Evolutionary conservation across 208 protist species (phyloP), one percentile per base, ranked within the genome.

Genomic region (Phytomonas sp.): DNA sequence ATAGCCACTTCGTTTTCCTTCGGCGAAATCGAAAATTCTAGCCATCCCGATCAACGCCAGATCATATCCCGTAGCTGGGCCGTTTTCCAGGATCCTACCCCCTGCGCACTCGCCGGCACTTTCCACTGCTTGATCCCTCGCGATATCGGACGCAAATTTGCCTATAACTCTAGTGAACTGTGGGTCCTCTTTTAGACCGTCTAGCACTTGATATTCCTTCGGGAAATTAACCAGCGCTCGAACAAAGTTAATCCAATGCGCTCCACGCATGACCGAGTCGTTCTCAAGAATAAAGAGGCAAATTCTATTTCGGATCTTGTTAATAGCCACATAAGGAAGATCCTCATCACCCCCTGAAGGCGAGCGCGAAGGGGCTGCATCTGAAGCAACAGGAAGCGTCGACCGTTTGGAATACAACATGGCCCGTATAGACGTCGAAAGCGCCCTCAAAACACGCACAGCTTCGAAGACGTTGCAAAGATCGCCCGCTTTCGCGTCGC

Each of bases 171-270:
- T 26, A 11, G 46, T 20, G 46, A 26, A 56, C 4, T 26, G 0
- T 17, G 46, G 46, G 23, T 56, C 17, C 46, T 56, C 2, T 20
- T 56, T 56, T 26, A 56, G 46, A 23, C 46, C 46, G 46, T 56
- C 46, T 23, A 56, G 26, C 26, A 56, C 46, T 56, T 56, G 46
- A 17, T 56, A 61, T 64, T 89, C 83, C 9, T 28, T 32, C 0
- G 91, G 88, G 61, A 96, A 96, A 75, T 91, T 75, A 37, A 88
- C 70, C 43, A 94, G 79, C 15, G 91, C 88, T 2, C 91, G 83
- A 1, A 80, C 78, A 20, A 91, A 74, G 71, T 94, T 94, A 30
- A 93, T 75, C 88, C 88, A 94, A 65, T 96, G 88, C 0, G 77
- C 88, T 0, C 88, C 88, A 34, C 87, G 88, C 60, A 96, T 75